phyloP scores from a whole-genome alignment of 495 filamentous ascomycete genomes.

The Talaromyces liani region DNA sequence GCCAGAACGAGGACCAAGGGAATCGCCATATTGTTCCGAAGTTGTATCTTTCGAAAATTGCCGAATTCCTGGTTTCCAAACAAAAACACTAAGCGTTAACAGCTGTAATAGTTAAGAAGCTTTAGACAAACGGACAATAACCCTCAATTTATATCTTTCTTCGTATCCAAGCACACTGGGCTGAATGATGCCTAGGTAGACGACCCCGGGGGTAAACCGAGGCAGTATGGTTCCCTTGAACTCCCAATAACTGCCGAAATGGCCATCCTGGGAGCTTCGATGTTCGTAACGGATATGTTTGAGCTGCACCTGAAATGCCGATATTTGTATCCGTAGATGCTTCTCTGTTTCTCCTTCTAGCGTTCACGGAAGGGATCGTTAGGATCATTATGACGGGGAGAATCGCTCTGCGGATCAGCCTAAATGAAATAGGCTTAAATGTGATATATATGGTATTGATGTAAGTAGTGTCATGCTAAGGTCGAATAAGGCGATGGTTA shows the following conservation, averaged over 20 bases:
- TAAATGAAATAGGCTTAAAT: not conserved
- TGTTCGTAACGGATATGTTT: not conserved
- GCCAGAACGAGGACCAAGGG: not conserved
- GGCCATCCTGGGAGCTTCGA: not conserved
- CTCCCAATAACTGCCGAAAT: not conserved
- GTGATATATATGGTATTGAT: not conserved
- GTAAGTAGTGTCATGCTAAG: not conserved
- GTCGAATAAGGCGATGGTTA: not conserved
- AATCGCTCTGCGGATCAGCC: not conserved
- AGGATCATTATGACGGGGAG: not conserved
- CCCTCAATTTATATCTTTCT: not conserved
- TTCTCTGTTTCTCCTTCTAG: not conserved
- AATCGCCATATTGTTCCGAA: not conserved
- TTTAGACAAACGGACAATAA: not conserved
- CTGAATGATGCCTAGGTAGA: not conserved
- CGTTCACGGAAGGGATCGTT: not conserved
- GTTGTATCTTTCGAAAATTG: not conserved
- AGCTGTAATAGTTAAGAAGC: not conserved
- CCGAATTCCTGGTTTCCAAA: not conserved
- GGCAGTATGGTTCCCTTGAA: not conserved
- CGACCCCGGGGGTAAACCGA: not conserved
- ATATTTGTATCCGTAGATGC: not conserved
- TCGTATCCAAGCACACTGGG: not conserved
- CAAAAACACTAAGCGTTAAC: not conserved
- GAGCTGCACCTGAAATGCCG: slow-evolving; percentile 1